Evolutionary conservation across 257 asterid genomes (phyloP).

Genomic region (Solanum ossicruentum): DNA sequence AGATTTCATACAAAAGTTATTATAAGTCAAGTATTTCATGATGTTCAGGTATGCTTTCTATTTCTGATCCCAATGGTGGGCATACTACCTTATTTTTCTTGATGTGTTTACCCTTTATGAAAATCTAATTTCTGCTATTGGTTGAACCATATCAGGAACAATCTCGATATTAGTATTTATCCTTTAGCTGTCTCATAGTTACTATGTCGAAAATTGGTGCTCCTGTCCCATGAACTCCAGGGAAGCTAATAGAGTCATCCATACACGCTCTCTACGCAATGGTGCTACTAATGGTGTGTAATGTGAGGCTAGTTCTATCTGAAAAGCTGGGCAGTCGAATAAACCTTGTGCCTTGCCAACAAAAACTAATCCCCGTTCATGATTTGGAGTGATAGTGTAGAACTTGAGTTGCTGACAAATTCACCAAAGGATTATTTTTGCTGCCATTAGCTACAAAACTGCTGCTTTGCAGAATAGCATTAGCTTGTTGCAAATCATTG

Average conservation of each 20-base stretch:
- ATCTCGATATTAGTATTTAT: too few species aligned
- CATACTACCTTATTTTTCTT: neutral
- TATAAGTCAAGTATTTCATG: neutral
- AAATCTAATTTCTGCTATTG: neutral
- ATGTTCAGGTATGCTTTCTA: neutral
- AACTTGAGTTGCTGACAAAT: too few species aligned
- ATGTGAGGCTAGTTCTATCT: too few species aligned
- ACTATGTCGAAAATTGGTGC: neutral
- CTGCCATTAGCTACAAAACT: neutral
- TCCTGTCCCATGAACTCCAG: neutral
- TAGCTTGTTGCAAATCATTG: neutral
- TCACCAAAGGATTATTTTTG: neutral
- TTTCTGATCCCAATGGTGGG: neutral
- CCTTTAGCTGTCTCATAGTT: neutral
- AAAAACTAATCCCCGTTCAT: too few species aligned
- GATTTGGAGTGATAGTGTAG: accelerated
- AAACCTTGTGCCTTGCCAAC: neutral
- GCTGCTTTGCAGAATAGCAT: neutral
- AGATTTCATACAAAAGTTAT: neutral
- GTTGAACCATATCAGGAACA: too few species aligned
- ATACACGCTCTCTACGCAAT: too few species aligned
- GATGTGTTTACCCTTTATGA: neutral
- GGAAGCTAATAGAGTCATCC: too few species aligned
- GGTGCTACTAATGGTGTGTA: too few species aligned
- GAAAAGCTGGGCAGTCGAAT: neutral